Evolutionary conservation across 768 basidiomycete genomes (phyloP), one percentile per base, ranked within the genome.

Genomic region (Gyrodon lividus): DNA sequence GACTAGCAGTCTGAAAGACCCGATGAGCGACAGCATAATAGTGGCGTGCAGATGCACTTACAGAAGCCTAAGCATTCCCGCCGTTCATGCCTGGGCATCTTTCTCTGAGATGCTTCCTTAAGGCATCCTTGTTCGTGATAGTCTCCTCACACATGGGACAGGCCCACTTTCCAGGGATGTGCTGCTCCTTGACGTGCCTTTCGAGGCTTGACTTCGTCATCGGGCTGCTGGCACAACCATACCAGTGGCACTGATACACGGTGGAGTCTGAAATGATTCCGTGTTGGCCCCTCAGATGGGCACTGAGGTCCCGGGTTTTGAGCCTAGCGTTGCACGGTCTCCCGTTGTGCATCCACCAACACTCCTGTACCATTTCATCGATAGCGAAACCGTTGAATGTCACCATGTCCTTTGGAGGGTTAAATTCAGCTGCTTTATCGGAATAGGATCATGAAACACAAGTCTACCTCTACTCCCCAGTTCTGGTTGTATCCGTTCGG

Each of bases 121-220:
- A 26, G 0, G 52, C 48, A 0, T 6, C 0, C 1, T 55, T 49
- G 46, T 55, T 57, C 12, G 57, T 46, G 35, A 57, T 53, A 3
- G 30, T 33, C 0, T 8, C 5, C 3, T 0, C 0, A 19, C 59
- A 61, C 1, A 0, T 0, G 0, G 49, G 52, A 6, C 61, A 62
- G 0, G 48, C 41, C 61, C 61, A 63, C 10, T 5, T 50, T 2
- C 14, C 47, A 0, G 57, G 47, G 12, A 58, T 7, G 20, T 62
- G 61, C 2, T 43, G 50, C 1, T 63, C 61, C 0, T 10, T 40
- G 1, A 44, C 1, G 14, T 62, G 61, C 0, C 61, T 35, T 9
- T 52, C 50, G 4, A 62, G 52, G 24, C 47, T 52, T 0, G 54
- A 7, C 26, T 2, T 54, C 38, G 2, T 41, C 62, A 64, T 59